Base-by-base conservation (phyloP, 768 basidiomycete species). In the Suillus decipiens region DNA sequence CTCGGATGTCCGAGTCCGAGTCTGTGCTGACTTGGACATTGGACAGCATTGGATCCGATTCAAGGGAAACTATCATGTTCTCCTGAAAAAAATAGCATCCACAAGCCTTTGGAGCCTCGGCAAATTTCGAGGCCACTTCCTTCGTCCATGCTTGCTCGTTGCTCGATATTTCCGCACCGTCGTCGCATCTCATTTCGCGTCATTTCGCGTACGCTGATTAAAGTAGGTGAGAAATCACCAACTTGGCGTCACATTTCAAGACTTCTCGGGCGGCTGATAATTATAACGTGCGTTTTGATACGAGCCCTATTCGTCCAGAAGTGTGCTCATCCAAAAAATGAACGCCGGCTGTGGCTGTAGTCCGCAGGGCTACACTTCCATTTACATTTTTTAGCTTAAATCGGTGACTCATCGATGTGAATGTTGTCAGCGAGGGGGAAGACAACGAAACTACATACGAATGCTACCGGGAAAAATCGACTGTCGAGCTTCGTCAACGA, bases 371-470 rank as follows among this genome's bases (percentile, higher is more conserved):
- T n/a, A 43, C 17, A 17, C 48, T 8, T 80, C 82, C n/a, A 68
- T 82, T 43, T 81, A 75, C 63, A 73, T 84, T 60, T 82, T 50
- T 81, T 1, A 80, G 76, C 36, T 80, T 81, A 59, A 78, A 83
- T 61, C 75, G 77, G 19, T 79, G 80, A 68, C 78, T 80, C 10
- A 64, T 82, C 47, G 77, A 79, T 59, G 81, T 77, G 48, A 73
- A 76, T 64, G 69, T 76, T 43, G 45, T 82, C n/a, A 81, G 82
- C 11, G 78, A 79, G 19, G 82, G 78, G 7, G 51, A 69, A 15
- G 70, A 78, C 62, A 80, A 81, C 22, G 69, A 72, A 51, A 82
- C 82, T 15, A 82, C 82, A 19, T 84, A 77, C 71, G 67, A 22
- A 61, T 82, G 51, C 67, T 75, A 6, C 73, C 78, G 43, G 82